Base-by-base conservation (phyloP, 2,329 filamentous ascomycete genomes). In the Chrysoporthe puriensis region DNA sequence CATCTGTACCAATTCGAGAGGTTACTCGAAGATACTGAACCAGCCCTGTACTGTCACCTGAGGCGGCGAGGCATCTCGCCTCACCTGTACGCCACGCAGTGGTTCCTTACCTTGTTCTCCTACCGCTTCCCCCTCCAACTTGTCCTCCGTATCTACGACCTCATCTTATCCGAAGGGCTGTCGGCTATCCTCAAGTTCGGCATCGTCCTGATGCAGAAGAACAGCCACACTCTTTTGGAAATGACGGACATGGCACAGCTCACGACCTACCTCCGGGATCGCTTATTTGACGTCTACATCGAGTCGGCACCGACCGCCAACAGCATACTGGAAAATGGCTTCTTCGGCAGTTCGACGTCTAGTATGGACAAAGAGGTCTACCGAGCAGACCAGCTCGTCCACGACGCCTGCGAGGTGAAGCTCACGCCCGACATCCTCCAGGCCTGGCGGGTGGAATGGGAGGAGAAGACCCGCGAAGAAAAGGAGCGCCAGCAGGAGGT, bases 91-190 rank as follows among this genome's bases (percentile, higher is more conserved):
- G 96, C 96, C 57, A 99, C 96, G 0, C 96, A 99, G 78, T 99
- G 96, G 96, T 99, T 99, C 80, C 86, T 99, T 62, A 99, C 96
- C 0, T 85, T 99, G n/a, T 99, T 99, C 76, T 94, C 95, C 43
- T 99, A 99, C 78, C 92, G 96, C 54, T 99, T 99, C 78, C 96
- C 96, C 9, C 85, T 99, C 8, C 96, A 99, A 76, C 88, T 99
- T 11, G 96, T 99, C 7, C 89, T 99, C 67, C 92, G 96, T 43
- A 96, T 99, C 62, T 99, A 98, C 79, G 96, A 99, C 76, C 82
- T 99, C 66, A 96, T 99, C 63, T 84, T 99, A 21, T 96, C 93
- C 59, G 95, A 98, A 79, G 96, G 96, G 2, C 84, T 99, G 18
- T 92, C 94, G 64, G 96, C 96, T 0, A 96, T 99, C 72, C 83